A percentile compares a stretch with the other conserved stretches of the same genome.
These are phyloP conservation scores for Populus simonii DNA, from an alignment of 345 rosid species.

Conservation along the genomic window DNA sequence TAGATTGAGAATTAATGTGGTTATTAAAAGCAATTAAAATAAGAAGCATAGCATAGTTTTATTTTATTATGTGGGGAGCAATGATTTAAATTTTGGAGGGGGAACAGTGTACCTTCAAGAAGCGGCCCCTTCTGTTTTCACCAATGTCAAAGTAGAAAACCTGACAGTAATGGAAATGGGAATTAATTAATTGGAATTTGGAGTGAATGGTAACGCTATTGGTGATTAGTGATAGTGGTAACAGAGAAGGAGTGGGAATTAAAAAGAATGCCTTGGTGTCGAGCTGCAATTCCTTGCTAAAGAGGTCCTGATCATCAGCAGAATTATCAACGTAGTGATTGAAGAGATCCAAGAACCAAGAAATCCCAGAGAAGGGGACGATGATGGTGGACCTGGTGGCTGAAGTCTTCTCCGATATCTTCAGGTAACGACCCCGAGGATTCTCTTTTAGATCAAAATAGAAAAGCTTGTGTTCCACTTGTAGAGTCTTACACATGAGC, in stretches of 20 bases:
- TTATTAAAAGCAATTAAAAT: neutral
- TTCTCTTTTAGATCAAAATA: conserved; percentile 95
- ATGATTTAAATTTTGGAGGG: neutral
- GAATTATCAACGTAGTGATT: conserved; percentile 69
- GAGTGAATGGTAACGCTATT: neutral
- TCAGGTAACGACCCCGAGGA: conserved; percentile 89
- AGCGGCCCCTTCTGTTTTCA: conserved; percentile 91
- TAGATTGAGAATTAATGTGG: neutral
- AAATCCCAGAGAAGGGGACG: conserved; percentile 90
- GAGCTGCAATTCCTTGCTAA: conserved; percentile 95
- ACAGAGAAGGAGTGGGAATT: neutral
- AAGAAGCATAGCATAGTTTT: neutral
- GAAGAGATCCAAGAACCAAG: conserved; percentile 98
- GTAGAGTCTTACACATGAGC: conserved; percentile 89
- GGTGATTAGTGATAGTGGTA: neutral
- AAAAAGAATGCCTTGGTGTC: conserved; percentile 65
- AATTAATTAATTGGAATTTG: neutral
- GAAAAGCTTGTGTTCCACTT: conserved; percentile 96
- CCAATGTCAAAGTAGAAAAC: conserved; percentile 97
- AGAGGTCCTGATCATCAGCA: conserved; percentile 82
- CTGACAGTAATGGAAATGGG: conserved; percentile 24
- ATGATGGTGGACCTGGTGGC: conserved; percentile 98
- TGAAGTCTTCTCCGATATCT: conserved; percentile 98
- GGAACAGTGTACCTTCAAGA: conserved; percentile 60
- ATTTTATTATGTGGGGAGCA: neutral